Conservation (phyloP, 306 rosid genomes). For the Begonia masoniana region DNA sequence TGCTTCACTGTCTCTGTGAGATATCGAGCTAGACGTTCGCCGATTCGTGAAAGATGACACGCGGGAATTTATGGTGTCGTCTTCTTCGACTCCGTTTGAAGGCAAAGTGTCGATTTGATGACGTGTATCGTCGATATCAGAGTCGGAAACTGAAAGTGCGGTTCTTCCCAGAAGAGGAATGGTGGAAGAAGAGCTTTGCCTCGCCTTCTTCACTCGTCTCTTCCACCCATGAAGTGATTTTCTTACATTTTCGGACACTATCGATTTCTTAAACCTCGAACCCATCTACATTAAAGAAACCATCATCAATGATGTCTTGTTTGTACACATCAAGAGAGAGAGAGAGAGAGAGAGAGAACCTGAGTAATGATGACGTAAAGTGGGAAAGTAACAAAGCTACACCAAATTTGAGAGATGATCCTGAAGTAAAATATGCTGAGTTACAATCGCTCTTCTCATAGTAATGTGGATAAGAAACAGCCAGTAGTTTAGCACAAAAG, state of each 20-base stretch:
- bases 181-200: conserved; percentile 18
- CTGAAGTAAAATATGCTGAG: conserved; percentile 21
- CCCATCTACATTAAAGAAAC: conserved; percentile 55
- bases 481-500: not conserved
- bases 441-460: not conserved
- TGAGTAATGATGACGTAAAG: conserved; percentile 84
- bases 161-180: conserved; percentile 14
- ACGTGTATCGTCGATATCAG: conserved; percentile 12
- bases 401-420: conserved; percentile 67
- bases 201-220: conserved; percentile 49
- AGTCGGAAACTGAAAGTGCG: conserved; percentile 22
- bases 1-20: not conserved
- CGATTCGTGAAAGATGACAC: conserved; percentile 7
- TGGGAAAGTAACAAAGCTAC: conserved; percentile 89
- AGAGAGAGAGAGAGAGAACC: conserved; percentile 22
- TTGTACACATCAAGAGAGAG: not conserved
- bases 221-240: conserved; percentile 59
- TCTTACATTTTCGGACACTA: conserved; percentile 58
- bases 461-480: not conserved
- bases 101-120: conserved; percentile 2
- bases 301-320: not conserved
- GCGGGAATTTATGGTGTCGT: conserved; percentile 18
- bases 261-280: conserved; percentile 56
- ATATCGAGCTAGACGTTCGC: conserved; percentile 1
- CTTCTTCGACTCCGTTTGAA: conserved; percentile 28